Percentiles rank a stretch among this genome's conserved stretches.
phyloP scores from a whole-genome alignment of 2,329 filamentous ascomycete genomes.

The Penicillium sp. region DNA sequence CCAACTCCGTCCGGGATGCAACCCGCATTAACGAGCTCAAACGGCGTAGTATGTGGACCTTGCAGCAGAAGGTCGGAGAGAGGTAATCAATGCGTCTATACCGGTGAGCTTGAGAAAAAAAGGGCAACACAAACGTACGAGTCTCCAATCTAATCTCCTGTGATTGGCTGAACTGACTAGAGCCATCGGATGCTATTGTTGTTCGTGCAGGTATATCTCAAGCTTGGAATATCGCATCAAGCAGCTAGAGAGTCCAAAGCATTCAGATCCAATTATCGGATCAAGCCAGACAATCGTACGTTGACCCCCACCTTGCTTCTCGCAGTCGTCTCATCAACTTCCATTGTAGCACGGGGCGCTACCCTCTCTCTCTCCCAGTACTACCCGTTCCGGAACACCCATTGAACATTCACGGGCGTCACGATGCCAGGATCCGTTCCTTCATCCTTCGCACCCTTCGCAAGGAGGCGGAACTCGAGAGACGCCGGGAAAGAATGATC shows the following conservation, averaged over 20 bases:
- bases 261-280: background rate
- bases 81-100: constrained; percentile 28
- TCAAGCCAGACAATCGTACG: constrained; percentile 16
- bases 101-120: constrained; percentile 32
- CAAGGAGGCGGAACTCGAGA: background rate
- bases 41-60: constrained; percentile 31
- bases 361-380: constrained; percentile 5
- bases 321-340: background rate
- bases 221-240: constrained; percentile 30
- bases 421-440: background rate
- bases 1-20: constrained; percentile 7
- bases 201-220: constrained; percentile 29
- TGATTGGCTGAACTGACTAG: background rate
- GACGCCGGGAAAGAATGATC: background rate
- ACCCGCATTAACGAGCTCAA: constrained; percentile 14
- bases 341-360: constrained; percentile 2
- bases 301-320: background rate
- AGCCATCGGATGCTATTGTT: background rate
- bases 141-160: background rate
- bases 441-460: background rate
- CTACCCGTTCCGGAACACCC: background rate
- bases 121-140: constrained; percentile 25
- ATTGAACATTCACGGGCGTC: background rate
- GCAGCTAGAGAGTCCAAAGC: constrained; percentile 23
- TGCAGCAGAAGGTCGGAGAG: constrained; percentile 26